Conservation (phyloP, 2,329 filamentous ascomycete species). For the Arthrobotrys iridis region DNA sequence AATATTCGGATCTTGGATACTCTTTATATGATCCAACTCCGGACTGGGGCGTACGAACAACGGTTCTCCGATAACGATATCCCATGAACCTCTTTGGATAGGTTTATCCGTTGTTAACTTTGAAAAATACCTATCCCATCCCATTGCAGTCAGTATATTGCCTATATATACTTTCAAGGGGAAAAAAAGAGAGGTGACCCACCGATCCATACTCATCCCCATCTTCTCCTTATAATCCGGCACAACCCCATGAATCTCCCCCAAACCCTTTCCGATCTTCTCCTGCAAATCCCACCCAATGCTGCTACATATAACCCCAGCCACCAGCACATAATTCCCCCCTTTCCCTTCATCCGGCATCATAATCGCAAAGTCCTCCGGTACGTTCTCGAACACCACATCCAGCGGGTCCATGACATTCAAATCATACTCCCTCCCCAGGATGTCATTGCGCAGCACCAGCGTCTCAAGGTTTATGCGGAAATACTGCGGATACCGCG, state of each 20-base stretch:
- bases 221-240: constrained; percentile 90
- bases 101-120: constrained; percentile 78
- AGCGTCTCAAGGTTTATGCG: constrained; percentile 61
- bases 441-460: constrained; percentile 73
- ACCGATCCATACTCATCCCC: constrained; percentile 86
- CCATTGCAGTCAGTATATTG: background rate
- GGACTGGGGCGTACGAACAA: constrained; percentile 77
- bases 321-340: constrained; percentile 78
- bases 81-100: constrained; percentile 87
- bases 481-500: constrained; percentile 81
- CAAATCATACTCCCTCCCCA: constrained; percentile 72
- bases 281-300: constrained; percentile 80
- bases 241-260: constrained; percentile 77
- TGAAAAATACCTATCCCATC: constrained; percentile 73
- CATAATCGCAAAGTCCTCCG: constrained; percentile 84
- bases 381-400: constrained; percentile 78
- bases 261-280: constrained; percentile 77
- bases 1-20: constrained; percentile 69
- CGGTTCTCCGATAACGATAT: constrained; percentile 77
- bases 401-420: constrained; percentile 71
- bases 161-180: background rate
- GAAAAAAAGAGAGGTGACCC: constrained; percentile 58
- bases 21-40: constrained; percentile 69
- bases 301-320: constrained; percentile 79
- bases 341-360: constrained; percentile 72